phyloP scores from a whole-genome alignment of 371 early-diverging fungal genomes.

The Mortierella sp. region DNA sequence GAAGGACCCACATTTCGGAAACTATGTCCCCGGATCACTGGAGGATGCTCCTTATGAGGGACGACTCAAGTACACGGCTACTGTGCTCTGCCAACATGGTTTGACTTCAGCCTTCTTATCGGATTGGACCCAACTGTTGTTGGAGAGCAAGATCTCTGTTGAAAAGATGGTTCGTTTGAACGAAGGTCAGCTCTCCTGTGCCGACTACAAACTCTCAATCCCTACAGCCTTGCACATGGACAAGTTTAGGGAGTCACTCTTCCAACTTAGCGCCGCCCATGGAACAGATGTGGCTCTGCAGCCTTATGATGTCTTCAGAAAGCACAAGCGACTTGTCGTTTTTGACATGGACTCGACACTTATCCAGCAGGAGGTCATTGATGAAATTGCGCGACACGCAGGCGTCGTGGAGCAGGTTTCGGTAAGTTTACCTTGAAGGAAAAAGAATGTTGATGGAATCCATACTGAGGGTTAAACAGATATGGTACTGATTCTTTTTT shows the following conservation, averaged over 20 bases:
- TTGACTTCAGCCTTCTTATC: slow-evolving; percentile 77
- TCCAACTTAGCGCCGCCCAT: slow-evolving; percentile 75
- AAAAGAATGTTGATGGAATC: neutral
- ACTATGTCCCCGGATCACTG: slow-evolving; percentile 67
- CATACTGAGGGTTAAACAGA: neutral
- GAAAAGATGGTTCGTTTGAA: slow-evolving; percentile 85
- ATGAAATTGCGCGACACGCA: slow-evolving; percentile 94
- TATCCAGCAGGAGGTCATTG: slow-evolving; percentile 98
- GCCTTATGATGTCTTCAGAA: slow-evolving; percentile 87
- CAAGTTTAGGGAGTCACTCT: slow-evolving; percentile 74
- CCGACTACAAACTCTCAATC: slow-evolving; percentile 84
- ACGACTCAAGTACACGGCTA: slow-evolving; percentile 86
- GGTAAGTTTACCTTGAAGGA: slow-evolving; percentile 62
- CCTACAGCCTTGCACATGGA: slow-evolving; percentile 74
- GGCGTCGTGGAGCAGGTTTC: slow-evolving; percentile 94
- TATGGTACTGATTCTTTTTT: slow-evolving; percentile 3
- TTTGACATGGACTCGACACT: slow-evolving; percentile 99
- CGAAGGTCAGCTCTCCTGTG: slow-evolving; percentile 75
- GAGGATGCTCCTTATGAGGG: slow-evolving; percentile 89
- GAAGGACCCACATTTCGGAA: slow-evolving; percentile 58
- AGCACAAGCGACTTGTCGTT: slow-evolving; percentile 93
- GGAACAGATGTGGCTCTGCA: slow-evolving; percentile 91
- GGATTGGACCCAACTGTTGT: slow-evolving; percentile 79
- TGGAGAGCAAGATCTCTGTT: slow-evolving; percentile 80
- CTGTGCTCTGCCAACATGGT: slow-evolving; percentile 84